A percentile compares a stretch with the other conserved stretches of the same genome.
phyloP scores from a whole-genome alignment of 2,329 filamentous ascomycete species.

The Botrytis medusae region DNA sequence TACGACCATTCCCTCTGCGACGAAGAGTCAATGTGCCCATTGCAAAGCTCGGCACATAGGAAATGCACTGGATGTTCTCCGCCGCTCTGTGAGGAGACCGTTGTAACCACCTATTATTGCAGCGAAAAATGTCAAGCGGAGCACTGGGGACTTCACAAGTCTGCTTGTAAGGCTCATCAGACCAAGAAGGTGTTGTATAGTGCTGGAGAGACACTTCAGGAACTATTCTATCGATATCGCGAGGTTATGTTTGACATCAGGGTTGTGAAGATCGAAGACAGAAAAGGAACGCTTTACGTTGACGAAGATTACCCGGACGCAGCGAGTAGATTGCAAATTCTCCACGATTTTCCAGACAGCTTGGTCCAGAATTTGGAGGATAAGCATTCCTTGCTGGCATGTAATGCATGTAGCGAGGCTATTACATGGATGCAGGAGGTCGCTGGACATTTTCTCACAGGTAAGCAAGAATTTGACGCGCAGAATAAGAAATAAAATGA shows the following conservation, averaged over 20 bases:
- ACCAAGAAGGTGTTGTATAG: constrained; percentile 4
- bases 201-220: constrained; percentile 19
- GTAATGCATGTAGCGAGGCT: background rate
- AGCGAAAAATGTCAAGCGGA: constrained; percentile 3
- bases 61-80: background rate
- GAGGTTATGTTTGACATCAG: constrained; percentile 18
- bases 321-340: background rate
- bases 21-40: background rate
- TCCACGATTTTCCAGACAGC: background rate
- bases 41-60: fast-evolving
- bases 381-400: background rate
- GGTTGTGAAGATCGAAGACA: constrained; percentile 19
- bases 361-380: background rate
- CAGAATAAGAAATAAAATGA: too few species aligned
- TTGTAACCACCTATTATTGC: constrained; percentile 14
- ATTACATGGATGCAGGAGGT: background rate
- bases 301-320: background rate
- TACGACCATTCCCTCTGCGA: background rate
- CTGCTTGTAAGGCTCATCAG: constrained; percentile 4
- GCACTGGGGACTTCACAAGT: constrained; percentile 9
- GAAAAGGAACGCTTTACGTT: background rate
- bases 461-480: background rate
- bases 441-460: background rate
- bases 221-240: constrained; percentile 23
- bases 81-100: background rate